A percentile compares a stretch with the other conserved stretches of the same genome.
Conservation (phyloP, 768 basidiomycete species). For the Rhodotorula diobovata region DNA sequence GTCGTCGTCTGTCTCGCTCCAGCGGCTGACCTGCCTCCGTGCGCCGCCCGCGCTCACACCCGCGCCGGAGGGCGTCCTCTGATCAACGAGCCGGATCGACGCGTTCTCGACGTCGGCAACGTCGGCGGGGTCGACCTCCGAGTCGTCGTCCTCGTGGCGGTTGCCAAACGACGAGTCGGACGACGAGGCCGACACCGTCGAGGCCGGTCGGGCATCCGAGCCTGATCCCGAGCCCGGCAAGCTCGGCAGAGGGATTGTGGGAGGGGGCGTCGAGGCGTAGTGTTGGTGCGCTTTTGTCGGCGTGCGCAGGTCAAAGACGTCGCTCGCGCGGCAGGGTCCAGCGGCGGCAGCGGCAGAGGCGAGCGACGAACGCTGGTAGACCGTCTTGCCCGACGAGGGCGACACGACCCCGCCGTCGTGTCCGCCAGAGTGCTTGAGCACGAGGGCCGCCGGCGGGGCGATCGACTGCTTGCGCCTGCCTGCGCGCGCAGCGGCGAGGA, state of each 20-base stretch:
- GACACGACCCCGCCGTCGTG: not conserved
- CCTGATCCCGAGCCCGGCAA: not conserved
- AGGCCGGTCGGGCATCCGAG: not conserved
- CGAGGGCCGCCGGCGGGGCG: not conserved
- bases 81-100: not conserved
- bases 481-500: not conserved
- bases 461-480: conserved; percentile 6
- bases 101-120: not conserved
- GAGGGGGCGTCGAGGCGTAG: not conserved
- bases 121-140: conserved; percentile 3
- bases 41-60: too few species aligned
- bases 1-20: conserved; percentile 8
- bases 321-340: not conserved
- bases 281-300: not conserved
- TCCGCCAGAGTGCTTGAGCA: not conserved
- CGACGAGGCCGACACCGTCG: not conserved
- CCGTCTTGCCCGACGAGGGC: not conserved
- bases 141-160: not conserved
- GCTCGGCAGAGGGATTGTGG: not conserved
- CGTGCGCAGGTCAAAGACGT: not conserved
- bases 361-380: not conserved
- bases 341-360: not conserved
- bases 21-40: not conserved
- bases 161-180: not conserved
- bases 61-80: not conserved